Conservation (phyloP, 306 rosid species). For the Cicer chorassanicum region DNA sequence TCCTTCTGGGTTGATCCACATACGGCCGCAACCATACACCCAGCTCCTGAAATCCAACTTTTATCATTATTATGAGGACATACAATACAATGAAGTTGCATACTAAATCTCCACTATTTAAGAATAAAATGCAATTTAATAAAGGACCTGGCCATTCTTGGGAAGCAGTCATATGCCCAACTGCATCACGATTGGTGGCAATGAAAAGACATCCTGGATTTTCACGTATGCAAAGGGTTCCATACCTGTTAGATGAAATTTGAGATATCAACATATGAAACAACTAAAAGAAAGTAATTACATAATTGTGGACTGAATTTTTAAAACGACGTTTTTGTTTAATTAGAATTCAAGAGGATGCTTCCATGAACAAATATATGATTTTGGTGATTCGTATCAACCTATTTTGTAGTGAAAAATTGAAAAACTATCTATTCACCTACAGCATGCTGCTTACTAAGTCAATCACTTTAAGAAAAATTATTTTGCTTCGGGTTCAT, state of each 20-base stretch:
- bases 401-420: background rate
- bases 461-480: background rate
- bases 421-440: background rate
- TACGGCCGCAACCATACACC: slow-evolving; percentile 94
- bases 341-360: slow-evolving; percentile 22
- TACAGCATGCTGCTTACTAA: background rate
- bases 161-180: slow-evolving; percentile 76
- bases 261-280: slow-evolving; percentile 30
- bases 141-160: slow-evolving; percentile 91
- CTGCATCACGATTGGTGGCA: slow-evolving; percentile 92
- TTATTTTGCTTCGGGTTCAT: slow-evolving; percentile 6
- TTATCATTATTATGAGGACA: slow-evolving; percentile 39
- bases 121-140: slow-evolving; percentile 37
- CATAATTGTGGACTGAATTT: slow-evolving; percentile 19
- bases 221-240: slow-evolving; percentile 92
- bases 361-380: background rate
- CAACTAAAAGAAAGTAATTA: slow-evolving; percentile 22
- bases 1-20: slow-evolving; percentile 93
- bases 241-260: slow-evolving; percentile 66
- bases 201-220: slow-evolving; percentile 97
- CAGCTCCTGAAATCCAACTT: slow-evolving; percentile 75
- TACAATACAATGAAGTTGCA: slow-evolving; percentile 38
- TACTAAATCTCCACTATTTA: slow-evolving; percentile 2
- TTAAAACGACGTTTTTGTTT: slow-evolving; percentile 9
- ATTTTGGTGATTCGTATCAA: slow-evolving; percentile 17